These are phyloP conservation scores for Gautieria morchelliformis DNA, from an alignment of 768 basidiomycete genomes.

Conservation along the genomic window DNA sequence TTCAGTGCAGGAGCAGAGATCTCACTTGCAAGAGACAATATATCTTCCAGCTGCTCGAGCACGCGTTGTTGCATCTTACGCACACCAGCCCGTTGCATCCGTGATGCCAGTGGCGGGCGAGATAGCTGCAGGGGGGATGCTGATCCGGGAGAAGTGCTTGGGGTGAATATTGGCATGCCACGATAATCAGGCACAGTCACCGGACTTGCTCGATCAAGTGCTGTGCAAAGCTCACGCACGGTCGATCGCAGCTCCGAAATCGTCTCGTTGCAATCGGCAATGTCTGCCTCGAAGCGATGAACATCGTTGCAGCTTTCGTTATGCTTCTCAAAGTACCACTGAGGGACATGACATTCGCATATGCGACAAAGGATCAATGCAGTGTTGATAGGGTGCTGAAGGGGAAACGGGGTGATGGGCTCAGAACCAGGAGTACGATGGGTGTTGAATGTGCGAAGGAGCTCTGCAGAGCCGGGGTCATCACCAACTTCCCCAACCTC, in stretches of 20 bases:
- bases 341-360: conserved; percentile 91
- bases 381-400: conserved; percentile 66
- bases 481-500: conserved; percentile 32
- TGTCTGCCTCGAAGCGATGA: conserved; percentile 93
- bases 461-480: conserved; percentile 24
- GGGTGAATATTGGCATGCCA: conserved; percentile 74
- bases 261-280: conserved; percentile 87
- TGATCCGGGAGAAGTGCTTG: conserved; percentile 60
- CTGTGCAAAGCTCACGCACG: conserved; percentile 65
- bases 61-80: conserved; percentile 76
- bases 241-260: conserved; percentile 80
- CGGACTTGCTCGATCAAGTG: conserved; percentile 55
- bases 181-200: conserved; percentile 53
- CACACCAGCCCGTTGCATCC: conserved; percentile 70
- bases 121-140: conserved; percentile 73
- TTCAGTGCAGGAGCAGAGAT: conserved; percentile 82
- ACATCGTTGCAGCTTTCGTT: conserved; percentile 98
- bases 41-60: conserved; percentile 80
- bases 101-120: conserved; percentile 44
- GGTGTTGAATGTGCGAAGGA: background rate
- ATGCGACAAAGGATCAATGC: conserved; percentile 91
- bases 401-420: conserved; percentile 63
- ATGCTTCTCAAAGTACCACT: conserved; percentile 99
- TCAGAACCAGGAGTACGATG: conserved; percentile 23
- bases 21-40: conserved; percentile 68